These are phyloP conservation scores for Xerocomus alliaceus DNA, from an alignment of 1,284 basidiomycete genomes.

Conservation along the genomic window DNA sequence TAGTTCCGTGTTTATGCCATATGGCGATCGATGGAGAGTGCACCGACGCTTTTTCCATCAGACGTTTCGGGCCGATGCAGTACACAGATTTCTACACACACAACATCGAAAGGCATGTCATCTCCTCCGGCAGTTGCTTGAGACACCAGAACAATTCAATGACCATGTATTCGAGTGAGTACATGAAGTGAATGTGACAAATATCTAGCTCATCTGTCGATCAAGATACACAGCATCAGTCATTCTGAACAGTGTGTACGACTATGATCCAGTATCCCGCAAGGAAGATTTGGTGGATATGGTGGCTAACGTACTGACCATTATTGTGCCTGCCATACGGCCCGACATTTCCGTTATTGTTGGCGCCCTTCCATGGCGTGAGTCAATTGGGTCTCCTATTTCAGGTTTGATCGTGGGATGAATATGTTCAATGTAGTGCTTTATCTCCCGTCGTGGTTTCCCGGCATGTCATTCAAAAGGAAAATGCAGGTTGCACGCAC, in stretches of 20 bases:
- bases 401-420: too few species aligned
- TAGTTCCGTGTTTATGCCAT: conserved; percentile 39
- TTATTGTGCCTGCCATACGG: neutral
- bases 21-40: conserved; percentile 34
- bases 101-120: neutral
- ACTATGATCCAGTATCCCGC: conserved; percentile 11
- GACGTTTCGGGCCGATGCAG: neutral
- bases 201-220: neutral
- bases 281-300: conserved; percentile 12
- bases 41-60: neutral
- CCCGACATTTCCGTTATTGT: conserved; percentile 8
- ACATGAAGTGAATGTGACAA: neutral
- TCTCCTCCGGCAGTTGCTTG: neutral
- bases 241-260: conserved; percentile 7
- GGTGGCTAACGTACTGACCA: neutral
- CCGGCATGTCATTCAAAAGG: conserved; percentile 22
- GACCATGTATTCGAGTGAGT: neutral
- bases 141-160: neutral
- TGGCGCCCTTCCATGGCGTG: conserved; percentile 15
- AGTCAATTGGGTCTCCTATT: neutral
- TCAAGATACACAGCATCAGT: neutral
- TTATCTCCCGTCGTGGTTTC: conserved; percentile 18
- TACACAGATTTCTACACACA: neutral
- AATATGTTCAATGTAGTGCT: neutral
- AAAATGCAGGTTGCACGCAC: neutral